A percentile compares a stretch with the other conserved stretches of the same genome.
Evolutionary conservation across 177 flowering plant genomes (phyloP).

Genomic region (Vitis hybrid): DNA sequence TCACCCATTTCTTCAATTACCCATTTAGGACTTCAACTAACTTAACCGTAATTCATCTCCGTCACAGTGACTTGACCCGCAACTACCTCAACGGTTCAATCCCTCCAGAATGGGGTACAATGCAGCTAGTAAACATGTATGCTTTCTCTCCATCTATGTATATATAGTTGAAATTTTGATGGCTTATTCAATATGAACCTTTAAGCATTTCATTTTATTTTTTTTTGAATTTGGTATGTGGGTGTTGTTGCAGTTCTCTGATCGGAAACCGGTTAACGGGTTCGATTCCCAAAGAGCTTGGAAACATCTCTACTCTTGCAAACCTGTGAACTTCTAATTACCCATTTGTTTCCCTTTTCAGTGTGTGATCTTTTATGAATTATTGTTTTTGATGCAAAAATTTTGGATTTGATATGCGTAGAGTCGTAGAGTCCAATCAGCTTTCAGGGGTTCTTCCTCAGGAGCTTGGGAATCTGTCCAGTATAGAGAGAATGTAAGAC

Average conservation of each 20-base stretch:
- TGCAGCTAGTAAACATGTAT: conserved; percentile 31
- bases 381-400: background rate
- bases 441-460: conserved; percentile 63
- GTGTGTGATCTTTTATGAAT: background rate
- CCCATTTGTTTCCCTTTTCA: background rate
- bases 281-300: conserved; percentile 47
- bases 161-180: background rate
- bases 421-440: conserved; percentile 50
- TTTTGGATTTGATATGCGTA: conserved; percentile 11
- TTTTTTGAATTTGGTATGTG: background rate
- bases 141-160: conserved; percentile 6
- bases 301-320: conserved; percentile 42
- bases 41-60: conserved; percentile 4
- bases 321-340: conserved; percentile 31
- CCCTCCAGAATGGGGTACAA: conserved; percentile 34
- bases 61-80: conserved; percentile 29
- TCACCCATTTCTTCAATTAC: background rate
- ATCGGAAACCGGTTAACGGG: conserved; percentile 52
- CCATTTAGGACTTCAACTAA: background rate
- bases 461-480: conserved; percentile 53
- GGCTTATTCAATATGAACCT: no score
- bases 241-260: conserved; percentile 40
- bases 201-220: background rate
- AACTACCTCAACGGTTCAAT: conserved; percentile 39
- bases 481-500: conserved; percentile 54